A percentile compares a stretch with the other conserved stretches of the same genome.
Evolutionary conservation across 331 rosid genomes (phyloP).

Genomic region (Saraca asoca): DNA sequence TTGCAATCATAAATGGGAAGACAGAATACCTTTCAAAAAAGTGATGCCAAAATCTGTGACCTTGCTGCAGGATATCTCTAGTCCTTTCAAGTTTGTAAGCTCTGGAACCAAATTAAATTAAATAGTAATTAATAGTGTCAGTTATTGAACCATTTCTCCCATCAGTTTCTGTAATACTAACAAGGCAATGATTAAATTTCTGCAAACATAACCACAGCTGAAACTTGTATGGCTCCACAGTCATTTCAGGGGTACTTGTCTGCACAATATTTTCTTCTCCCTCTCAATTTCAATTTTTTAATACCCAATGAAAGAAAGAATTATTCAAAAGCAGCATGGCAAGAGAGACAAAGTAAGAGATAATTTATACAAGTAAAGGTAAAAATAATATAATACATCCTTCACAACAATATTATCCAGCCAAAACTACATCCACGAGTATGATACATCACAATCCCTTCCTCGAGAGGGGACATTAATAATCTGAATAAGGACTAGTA

Average conservation of each 20-base stretch:
- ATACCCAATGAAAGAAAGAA: too few species aligned
- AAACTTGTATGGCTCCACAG: conserved; percentile 13
- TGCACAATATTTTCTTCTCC: neutral
- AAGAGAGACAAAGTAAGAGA: too few species aligned
- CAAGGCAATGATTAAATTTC: conserved; percentile 18
- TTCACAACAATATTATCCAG: neutral
- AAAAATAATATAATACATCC: neutral
- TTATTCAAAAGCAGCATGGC: too few species aligned
- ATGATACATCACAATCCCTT: neutral
- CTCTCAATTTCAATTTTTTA: too few species aligned
- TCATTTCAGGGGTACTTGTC: neutral
- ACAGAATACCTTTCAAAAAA: conserved; percentile 68
- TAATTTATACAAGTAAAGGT: neutral
- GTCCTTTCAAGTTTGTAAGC: conserved; percentile 67
- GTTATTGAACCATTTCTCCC: conserved; percentile 24
- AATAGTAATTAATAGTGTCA: conserved; percentile 27
- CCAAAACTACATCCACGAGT: neutral
- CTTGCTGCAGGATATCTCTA: conserved; percentile 81
- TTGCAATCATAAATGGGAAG: conserved; percentile 19
- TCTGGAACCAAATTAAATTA: conserved; percentile 56
- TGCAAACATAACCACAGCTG: conserved; percentile 9
- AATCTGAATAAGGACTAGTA: conserved; percentile 20
- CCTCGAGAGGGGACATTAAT: neutral
- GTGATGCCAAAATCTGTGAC: conserved; percentile 78
- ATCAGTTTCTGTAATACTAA: conserved; percentile 1